Conservation (phyloP, 2,329 filamentous ascomycete genomes). For the Apiospora koreana region DNA sequence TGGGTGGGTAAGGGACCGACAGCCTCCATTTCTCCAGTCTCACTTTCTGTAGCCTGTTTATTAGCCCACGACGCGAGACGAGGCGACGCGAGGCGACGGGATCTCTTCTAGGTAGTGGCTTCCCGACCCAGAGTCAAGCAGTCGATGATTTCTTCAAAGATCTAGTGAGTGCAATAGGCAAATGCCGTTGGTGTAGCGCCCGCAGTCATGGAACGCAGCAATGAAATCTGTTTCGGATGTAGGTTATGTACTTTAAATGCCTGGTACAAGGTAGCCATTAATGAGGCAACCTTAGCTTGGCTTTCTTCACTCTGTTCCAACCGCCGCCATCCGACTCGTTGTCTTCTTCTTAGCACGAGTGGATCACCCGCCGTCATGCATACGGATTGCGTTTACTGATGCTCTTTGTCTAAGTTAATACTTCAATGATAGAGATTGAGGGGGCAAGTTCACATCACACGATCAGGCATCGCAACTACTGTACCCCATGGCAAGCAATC, state of each 20-base stretch:
- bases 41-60: neutral
- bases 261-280: too few species aligned
- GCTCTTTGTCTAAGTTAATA: neutral
- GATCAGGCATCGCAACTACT: neutral
- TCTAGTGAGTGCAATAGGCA: neutral
- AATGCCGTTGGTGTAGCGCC: neutral
- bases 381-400: neutral
- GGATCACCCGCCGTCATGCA: neutral
- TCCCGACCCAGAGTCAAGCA: neutral
- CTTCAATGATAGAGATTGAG: neutral
- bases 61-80: neutral
- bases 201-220: conserved; percentile 1
- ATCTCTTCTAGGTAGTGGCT: neutral
- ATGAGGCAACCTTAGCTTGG: neutral
- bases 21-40: too few species aligned
- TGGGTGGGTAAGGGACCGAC: neutral
- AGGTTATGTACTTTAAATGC: neutral
- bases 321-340: neutral
- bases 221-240: neutral
- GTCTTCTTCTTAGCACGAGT: neutral
- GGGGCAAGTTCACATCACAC: neutral
- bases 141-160: neutral
- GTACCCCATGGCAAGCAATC: neutral
- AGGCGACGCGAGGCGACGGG: neutral
- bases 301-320: neutral